Conservation (phyloP, 2,329 filamentous ascomycete genomes). For the Neopestalotiopsis rosae region DNA sequence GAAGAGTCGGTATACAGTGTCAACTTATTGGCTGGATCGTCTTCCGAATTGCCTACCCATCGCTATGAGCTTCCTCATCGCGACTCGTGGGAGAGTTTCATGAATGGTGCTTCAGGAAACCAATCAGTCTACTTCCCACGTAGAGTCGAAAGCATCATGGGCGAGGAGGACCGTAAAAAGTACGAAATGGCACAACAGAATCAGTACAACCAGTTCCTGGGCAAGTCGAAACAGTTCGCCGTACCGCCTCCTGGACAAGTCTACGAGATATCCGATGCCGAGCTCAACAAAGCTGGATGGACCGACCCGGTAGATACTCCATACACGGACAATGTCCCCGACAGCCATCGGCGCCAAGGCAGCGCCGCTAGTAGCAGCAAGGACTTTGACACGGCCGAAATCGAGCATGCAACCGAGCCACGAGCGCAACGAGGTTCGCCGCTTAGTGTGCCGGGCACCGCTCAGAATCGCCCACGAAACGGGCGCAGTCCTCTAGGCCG, state of each 20-base stretch:
- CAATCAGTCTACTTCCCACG: constrained; percentile 71
- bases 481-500: constrained; percentile 46
- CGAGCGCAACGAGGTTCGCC: constrained; percentile 22
- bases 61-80: constrained; percentile 57
- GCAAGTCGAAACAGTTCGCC: constrained; percentile 37
- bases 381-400: background rate
- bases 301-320: constrained; percentile 43
- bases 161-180: constrained; percentile 76
- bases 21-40: constrained; percentile 38
- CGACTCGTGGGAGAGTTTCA: constrained; percentile 71
- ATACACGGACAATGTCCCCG: constrained; percentile 25
- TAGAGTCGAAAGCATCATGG: constrained; percentile 77
- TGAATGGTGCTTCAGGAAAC: constrained; percentile 59
- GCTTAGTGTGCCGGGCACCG: constrained; percentile 29
- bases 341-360: constrained; percentile 25
- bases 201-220: constrained; percentile 45
- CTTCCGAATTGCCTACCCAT: constrained; percentile 39
- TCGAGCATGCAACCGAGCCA: background rate
- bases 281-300: constrained; percentile 46
- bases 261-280: constrained; percentile 54
- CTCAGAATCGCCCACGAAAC: constrained; percentile 27
- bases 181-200: constrained; percentile 72
- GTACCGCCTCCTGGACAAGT: constrained; percentile 49
- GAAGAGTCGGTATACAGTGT: constrained; percentile 71
- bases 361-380: constrained; percentile 21